These are phyloP conservation scores for Alternaria metachromatica DNA, from an alignment of 2,329 filamentous ascomycete species.

Conservation along the genomic window DNA sequence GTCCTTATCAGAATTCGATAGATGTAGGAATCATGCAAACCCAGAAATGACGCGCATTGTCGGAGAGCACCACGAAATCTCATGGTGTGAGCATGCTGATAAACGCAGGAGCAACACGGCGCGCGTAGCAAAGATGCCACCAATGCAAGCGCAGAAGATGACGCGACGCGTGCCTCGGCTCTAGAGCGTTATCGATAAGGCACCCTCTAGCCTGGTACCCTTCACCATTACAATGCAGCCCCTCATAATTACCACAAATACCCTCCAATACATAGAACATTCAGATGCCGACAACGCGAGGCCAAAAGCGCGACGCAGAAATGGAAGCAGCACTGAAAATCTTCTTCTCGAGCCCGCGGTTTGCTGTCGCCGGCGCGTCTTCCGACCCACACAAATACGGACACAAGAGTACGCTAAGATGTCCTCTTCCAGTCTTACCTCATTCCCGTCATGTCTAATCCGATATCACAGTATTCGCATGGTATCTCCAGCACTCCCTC, in stretches of 20 bases:
- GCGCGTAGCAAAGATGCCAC: not conserved
- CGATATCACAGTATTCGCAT: conserved; percentile 74
- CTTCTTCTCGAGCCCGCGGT: conserved; percentile 81
- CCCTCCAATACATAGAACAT: not conserved
- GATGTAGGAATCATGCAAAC: not conserved
- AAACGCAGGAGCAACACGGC: not conserved
- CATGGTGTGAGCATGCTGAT: not conserved
- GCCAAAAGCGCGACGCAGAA: conserved; percentile 29
- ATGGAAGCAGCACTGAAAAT: conserved; percentile 75
- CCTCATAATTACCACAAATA: not conserved
- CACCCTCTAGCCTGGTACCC: not conserved
- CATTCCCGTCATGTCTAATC: not conserved
- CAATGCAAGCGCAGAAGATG: not conserved
- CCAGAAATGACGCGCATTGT: not conserved
- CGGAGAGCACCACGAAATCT: not conserved
- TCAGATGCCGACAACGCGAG: conserved; percentile 34
- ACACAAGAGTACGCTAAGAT: conserved; percentile 71
- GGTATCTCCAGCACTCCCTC: conserved; percentile 81
- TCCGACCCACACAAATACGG: conserved; percentile 86
- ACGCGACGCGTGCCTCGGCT: conserved; percentile 6
- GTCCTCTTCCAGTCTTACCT: not conserved
- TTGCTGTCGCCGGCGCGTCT: conserved; percentile 89
- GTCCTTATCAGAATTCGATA: not conserved
- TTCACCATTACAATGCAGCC: not conserved
- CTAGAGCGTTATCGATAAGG: conserved; percentile 1